A percentile compares a stretch with the other conserved stretches of the same genome.
Conservation (phyloP, 768 basidiomycete genomes). For the Trametes meyenii region DNA sequence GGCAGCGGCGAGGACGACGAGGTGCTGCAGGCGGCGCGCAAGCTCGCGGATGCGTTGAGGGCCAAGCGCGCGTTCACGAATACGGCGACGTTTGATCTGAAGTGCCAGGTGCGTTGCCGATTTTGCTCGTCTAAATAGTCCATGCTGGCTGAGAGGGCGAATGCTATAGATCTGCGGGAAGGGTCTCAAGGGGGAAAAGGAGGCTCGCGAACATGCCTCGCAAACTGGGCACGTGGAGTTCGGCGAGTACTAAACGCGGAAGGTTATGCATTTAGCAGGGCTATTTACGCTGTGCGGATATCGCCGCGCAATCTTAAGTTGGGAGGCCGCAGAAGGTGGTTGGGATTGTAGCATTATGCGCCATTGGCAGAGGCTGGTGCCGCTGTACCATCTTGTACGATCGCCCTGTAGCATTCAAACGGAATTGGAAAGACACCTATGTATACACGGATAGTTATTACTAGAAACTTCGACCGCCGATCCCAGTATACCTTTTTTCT, state of each 20-base stretch:
- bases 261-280: too few species aligned
- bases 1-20: constrained; percentile 48
- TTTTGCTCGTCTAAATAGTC: neutral
- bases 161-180: constrained; percentile 69
- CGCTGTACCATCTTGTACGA: constrained; percentile 13
- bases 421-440: too few species aligned
- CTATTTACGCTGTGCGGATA: neutral
- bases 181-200: constrained; percentile 93
- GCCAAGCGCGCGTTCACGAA: constrained; percentile 87
- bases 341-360: neutral
- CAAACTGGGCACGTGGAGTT: constrained; percentile 85
- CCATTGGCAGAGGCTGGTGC: neutral
- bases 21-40: constrained; percentile 63
- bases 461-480: too few species aligned
- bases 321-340: constrained; percentile 15
- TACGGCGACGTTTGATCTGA: constrained; percentile 87
- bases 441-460: neutral
- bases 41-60: constrained; percentile 73
- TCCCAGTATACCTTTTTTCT: too few species aligned
- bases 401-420: neutral
- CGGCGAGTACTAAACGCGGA: constrained; percentile 64
- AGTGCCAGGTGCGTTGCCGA: constrained; percentile 67
- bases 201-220: constrained; percentile 84
- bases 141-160: constrained; percentile 10
- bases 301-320: too few species aligned